Evolutionary conservation across 768 basidiomycete genomes (phyloP), one percentile per base, ranked within the genome.

Genomic region (Mycena alexandri): DNA sequence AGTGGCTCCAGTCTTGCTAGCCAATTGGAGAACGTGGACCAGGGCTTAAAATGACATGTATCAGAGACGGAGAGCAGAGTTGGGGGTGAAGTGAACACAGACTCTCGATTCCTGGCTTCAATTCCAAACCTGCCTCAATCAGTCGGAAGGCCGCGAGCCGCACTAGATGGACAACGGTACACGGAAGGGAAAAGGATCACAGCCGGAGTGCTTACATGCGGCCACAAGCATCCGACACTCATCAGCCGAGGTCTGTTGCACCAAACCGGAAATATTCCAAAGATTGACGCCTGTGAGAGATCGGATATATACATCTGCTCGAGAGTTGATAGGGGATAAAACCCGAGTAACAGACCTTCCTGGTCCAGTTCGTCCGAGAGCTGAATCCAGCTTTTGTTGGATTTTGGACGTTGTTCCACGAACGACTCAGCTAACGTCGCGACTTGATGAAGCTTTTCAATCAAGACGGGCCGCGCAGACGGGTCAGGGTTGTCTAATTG

Each of bases 61-160:
- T 29, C 67, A 47, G n/a, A 66, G 67, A 65, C 66, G 34, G 14
- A 29, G 38, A 14, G 58, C 75, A 70, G 70, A 72, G 66, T 47
- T 58, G 50, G 47, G 34, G 36, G 56, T 46, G 55, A 56, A 48
- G 73, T 69, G 3, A 68, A 77, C 71, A 81, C 89, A 71, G 73
- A 94, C 93, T 89, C 83, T 94, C 87, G 74, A 87, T 83, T 71
- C 83, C 84, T 51, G 90, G 92, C 73, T 91, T 89, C 68, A 81
- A 76, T 79, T 94, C 92, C 67, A 93, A 76, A 52, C 92, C 93
- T 71, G 93, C 92, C 79, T 94, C 93, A 73, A 95, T 86, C 72
- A 95, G 83, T 71, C 93, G 92, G 81, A 93, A 93, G 36, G 87
- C 93, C 72, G 94, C 91, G 68, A 92, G 83, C 76, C 93, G 86